Percentiles rank a stretch among this genome's conserved stretches.
Conservation (phyloP, 441 rosid genomes). For the Euphorbia neoarborescens region DNA sequence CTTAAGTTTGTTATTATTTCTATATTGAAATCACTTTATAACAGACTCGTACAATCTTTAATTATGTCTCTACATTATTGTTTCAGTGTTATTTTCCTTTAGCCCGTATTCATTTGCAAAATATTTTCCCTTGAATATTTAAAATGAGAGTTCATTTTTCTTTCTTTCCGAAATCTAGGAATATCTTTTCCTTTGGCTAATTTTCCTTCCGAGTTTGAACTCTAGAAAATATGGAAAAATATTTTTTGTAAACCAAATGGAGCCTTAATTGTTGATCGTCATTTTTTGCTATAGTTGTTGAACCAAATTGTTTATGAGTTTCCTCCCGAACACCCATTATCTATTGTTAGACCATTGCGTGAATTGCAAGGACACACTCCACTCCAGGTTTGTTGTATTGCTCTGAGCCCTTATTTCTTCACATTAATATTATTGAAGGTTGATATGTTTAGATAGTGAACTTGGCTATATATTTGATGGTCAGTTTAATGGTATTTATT, state of each 20-base stretch:
- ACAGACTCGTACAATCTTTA: neutral
- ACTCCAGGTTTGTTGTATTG: slow-evolving; percentile 52
- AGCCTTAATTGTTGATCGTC: neutral
- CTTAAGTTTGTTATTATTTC: slow-evolving; percentile 11
- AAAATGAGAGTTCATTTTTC: too few species aligned
- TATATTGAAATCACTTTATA: neutral
- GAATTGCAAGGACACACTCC: slow-evolving; percentile 97
- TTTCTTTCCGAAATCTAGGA: too few species aligned
- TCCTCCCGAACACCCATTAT: slow-evolving; percentile 89
- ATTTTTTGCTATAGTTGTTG: slow-evolving; percentile 44
- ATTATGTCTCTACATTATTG: neutral
- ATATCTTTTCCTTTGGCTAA: too few species aligned
- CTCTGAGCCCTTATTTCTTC: neutral
- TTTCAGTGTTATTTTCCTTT: neutral
- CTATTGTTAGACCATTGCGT: slow-evolving; percentile 75
- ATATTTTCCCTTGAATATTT: too few species aligned
- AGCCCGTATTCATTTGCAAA: too few species aligned
- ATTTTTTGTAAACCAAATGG: too few species aligned
- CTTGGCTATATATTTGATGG: neutral
- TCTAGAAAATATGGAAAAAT: too few species aligned
- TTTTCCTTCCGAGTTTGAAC: too few species aligned
- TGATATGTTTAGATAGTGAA: neutral
- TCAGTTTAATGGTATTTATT: neutral
- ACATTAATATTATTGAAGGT: neutral
- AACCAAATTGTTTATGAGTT: slow-evolving; percentile 96